Conservation (phyloP, 345 rosid genomes). For the Eucalyptus viminalis region DNA sequence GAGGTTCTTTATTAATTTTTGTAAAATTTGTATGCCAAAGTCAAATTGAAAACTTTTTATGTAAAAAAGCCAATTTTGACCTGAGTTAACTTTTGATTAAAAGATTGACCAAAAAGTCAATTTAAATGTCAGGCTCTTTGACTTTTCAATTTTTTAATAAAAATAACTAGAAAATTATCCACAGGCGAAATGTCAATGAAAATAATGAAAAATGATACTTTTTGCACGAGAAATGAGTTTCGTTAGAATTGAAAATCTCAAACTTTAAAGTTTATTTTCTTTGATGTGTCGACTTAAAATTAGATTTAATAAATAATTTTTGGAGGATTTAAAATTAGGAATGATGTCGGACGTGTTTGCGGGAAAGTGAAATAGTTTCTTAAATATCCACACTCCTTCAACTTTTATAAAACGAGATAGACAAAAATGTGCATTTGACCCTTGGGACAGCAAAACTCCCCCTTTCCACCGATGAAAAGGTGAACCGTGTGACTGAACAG, state of each 20-base stretch:
- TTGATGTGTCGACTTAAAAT: no score
- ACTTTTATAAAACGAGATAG: background rate
- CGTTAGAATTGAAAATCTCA: no score
- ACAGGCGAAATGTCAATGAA: background rate
- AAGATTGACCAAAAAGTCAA: no score
- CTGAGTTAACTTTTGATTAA: no score
- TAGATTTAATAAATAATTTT: no score
- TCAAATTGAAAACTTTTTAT: background rate
- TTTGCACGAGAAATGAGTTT: fast-evolving
- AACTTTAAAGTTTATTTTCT: no score
- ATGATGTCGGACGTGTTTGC: background rate
- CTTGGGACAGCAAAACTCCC: background rate
- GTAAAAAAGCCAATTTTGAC: background rate
- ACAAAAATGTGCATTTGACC: background rate
- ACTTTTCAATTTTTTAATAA: no score
- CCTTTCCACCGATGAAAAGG: background rate
- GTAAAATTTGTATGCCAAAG: background rate
- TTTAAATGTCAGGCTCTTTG: background rate
- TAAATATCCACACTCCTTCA: background rate
- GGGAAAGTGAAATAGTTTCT: background rate
- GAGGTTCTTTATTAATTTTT: background rate
- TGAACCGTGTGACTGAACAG: background rate
- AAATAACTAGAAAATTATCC: background rate
- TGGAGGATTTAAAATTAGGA: background rate
- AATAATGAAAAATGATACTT: no score